Conservation (phyloP, 2,329 filamentous ascomycete genomes). For the Pseudocercospora fijiensis region DNA sequence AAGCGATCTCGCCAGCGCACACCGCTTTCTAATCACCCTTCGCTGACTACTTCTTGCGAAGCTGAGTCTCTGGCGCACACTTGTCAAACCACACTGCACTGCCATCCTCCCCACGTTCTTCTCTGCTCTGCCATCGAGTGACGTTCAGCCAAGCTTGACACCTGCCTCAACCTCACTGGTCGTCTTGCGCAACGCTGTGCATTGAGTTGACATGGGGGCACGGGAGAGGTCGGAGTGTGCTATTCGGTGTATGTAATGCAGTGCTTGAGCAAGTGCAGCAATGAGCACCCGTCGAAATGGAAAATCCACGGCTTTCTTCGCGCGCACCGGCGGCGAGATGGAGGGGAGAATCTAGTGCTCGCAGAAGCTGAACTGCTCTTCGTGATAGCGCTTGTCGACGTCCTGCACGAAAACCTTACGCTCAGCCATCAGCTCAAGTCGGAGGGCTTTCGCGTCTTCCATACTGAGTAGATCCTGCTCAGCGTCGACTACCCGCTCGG, state of each 20-base stretch:
- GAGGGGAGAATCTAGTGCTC: slow-evolving; percentile 33
- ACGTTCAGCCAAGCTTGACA: background rate
- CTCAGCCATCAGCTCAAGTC: slow-evolving; percentile 37
- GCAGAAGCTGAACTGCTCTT: slow-evolving; percentile 33
- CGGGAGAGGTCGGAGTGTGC: background rate
- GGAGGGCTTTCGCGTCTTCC: slow-evolving; percentile 32
- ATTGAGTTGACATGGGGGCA: background rate
- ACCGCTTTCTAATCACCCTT: too few species aligned
- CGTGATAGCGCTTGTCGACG: slow-evolving; percentile 18
- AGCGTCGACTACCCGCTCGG: slow-evolving; percentile 30
- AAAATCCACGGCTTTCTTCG: too few species aligned
- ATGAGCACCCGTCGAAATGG: background rate
- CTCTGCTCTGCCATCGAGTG: background rate
- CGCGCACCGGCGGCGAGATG: too few species aligned
- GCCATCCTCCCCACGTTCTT: background rate
- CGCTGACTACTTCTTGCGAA: too few species aligned
- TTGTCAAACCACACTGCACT: too few species aligned
- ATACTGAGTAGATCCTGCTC: slow-evolving; percentile 32
- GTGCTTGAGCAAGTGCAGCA: background rate
- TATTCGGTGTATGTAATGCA: background rate
- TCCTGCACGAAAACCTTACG: slow-evolving; percentile 26
- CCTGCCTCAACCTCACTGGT: background rate
- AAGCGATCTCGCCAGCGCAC: background rate
- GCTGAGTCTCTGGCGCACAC: background rate
- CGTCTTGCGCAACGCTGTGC: background rate